Evolutionary conservation across 2,329 filamentous ascomycete species (phyloP).

Genomic region (Anisogramma anomala): DNA sequence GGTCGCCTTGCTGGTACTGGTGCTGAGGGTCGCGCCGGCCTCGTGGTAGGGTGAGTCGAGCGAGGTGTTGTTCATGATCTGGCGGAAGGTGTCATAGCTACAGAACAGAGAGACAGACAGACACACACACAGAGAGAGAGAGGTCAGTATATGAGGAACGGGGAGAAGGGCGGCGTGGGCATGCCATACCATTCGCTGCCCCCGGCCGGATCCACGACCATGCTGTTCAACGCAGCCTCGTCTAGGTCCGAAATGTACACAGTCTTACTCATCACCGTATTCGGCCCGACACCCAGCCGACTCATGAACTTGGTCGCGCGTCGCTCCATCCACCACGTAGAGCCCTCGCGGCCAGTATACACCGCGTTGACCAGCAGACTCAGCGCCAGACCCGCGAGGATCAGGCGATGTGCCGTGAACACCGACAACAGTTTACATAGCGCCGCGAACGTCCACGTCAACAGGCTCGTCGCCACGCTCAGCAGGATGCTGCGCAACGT

Average conservation of each 20-base stretch:
- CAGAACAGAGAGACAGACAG: too few species aligned
- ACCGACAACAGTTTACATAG: conserved; percentile 56
- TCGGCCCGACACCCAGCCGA: conserved; percentile 66
- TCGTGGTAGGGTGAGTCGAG: conserved; percentile 46
- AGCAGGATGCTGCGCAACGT: conserved; percentile 61
- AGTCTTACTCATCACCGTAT: conserved; percentile 70
- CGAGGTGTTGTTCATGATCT: conserved; percentile 46
- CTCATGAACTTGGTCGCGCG: conserved; percentile 72
- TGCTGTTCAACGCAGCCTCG: conserved; percentile 37
- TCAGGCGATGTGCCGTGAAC: conserved; percentile 59
- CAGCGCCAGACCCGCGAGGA: conserved; percentile 55
- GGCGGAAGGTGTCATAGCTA: conserved; percentile 50
- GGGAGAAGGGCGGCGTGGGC: neutral
- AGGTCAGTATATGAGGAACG: neutral
- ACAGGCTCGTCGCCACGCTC: conserved; percentile 61
- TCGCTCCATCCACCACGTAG: conserved; percentile 77
- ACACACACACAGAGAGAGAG: too few species aligned
- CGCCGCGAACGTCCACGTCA: conserved; percentile 63
- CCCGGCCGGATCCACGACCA: conserved; percentile 24
- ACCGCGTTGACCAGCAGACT: conserved; percentile 65
- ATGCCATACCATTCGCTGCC: conserved; percentile 39
- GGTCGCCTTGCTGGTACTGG: conserved; percentile 39
- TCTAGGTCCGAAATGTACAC: conserved; percentile 77
- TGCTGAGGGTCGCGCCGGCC: conserved; percentile 35
- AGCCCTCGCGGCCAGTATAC: conserved; percentile 60